phyloP scores from a whole-genome alignment of 2,329 filamentous ascomycete species.

The Mollisiaceae sp. region DNA sequence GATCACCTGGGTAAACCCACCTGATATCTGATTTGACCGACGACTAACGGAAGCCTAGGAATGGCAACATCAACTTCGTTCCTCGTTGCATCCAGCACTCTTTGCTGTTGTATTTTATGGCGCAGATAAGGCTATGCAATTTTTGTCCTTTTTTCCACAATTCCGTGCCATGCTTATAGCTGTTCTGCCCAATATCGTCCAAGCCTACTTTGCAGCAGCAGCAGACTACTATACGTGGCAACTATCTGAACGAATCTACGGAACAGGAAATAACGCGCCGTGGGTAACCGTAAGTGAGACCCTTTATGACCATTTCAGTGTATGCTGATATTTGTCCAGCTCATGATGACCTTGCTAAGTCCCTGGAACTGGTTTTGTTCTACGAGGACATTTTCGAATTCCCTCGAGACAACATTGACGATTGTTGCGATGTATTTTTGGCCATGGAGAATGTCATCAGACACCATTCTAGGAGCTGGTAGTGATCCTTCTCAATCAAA shows the following conservation, averaged over 20 bases:
- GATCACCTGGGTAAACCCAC: constrained; percentile 84
- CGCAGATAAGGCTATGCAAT: constrained; percentile 59
- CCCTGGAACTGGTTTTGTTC: constrained; percentile 98
- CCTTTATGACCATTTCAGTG: not conserved
- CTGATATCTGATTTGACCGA: not conserved
- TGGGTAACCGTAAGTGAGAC: constrained; percentile 67
- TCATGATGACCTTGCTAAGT: constrained; percentile 73
- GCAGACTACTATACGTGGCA: constrained; percentile 90
- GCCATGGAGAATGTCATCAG: constrained; percentile 77
- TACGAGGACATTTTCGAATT: constrained; percentile 92
- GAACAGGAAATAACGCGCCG: constrained; percentile 64
- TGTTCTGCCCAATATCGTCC: constrained; percentile 73
- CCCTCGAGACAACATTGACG: constrained; percentile 87
- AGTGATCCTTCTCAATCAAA: constrained; percentile 20
- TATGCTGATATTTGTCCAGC: constrained; percentile 49
- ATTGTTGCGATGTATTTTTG: constrained; percentile 78
- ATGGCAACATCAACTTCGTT: constrained; percentile 87
- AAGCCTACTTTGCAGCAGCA: constrained; percentile 77
- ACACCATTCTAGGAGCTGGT: constrained; percentile 22
- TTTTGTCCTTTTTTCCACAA: constrained; percentile 58
- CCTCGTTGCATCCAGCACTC: constrained; percentile 86
- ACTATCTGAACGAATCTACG: constrained; percentile 76
- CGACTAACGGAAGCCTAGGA: constrained; percentile 62
- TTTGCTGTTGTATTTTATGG: constrained; percentile 78
- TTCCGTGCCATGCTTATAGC: constrained; percentile 71